These are phyloP conservation scores for Geranium incanum DNA, from an alignment of 441 rosid genomes.

Conservation along the genomic window DNA sequence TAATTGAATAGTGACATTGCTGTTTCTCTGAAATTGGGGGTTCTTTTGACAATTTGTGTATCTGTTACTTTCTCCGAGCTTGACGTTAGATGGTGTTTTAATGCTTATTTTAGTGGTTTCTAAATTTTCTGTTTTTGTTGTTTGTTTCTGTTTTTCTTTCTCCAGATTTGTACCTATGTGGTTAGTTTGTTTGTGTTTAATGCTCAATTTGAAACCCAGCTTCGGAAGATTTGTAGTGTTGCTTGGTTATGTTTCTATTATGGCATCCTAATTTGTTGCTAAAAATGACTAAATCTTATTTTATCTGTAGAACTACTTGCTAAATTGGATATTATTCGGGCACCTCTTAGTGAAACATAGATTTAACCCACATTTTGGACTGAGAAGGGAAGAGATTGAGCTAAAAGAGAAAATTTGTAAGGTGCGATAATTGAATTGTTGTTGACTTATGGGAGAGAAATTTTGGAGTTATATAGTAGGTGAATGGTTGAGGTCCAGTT, in stretches of 20 bases:
- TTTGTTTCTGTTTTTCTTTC: not conserved
- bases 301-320: not conserved
- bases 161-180: not conserved
- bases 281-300: not conserved
- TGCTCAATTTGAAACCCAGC: not conserved
- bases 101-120: not conserved
- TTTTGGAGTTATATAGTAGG: not conserved
- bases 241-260: not conserved
- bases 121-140: slow-evolving; percentile 4
- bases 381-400: not conserved
- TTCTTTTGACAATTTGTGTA: not conserved
- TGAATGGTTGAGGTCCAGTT: not conserved
- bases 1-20: not conserved
- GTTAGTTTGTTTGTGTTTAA: not conserved
- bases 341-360: not conserved
- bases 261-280: not conserved
- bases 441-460: not conserved
- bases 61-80: not conserved
- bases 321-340: not conserved
- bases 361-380: not conserved
- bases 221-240: not conserved
- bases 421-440: not conserved
- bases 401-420: not conserved
- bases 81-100: not conserved
- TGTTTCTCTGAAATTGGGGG: not conserved